A percentile compares a stretch with the other conserved stretches of the same genome.
These are phyloP conservation scores for Pythium phragmitis DNA, from an alignment of 352 stramenopile species.

Conservation along the genomic window DNA sequence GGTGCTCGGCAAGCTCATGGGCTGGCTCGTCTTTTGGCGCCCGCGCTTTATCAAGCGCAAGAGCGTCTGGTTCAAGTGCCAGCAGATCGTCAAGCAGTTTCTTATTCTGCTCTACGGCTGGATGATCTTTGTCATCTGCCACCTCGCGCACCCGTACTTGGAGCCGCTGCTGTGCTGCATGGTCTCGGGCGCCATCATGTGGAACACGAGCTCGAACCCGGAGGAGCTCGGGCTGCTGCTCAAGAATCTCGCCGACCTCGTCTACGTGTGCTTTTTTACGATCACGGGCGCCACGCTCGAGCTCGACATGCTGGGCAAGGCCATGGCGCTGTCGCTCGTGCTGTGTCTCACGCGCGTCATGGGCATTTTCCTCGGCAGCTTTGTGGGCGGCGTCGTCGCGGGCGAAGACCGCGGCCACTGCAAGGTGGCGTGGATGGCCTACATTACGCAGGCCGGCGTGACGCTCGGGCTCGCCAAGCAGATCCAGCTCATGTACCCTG, in stretches of 20 bases:
- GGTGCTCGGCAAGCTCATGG: constrained; percentile 55
- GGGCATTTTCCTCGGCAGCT: constrained; percentile 64
- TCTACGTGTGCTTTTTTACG: constrained; percentile 80
- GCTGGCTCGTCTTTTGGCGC: constrained; percentile 50
- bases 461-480: constrained; percentile 70
- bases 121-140: constrained; percentile 57
- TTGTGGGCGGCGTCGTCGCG: constrained; percentile 43
- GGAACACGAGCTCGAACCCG: constrained; percentile 53
- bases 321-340: constrained; percentile 49
- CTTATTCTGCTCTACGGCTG: constrained; percentile 64
- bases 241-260: constrained; percentile 50
- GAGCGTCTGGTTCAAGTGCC: constrained; percentile 37
- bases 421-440: constrained; percentile 71
- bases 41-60: constrained; percentile 54
- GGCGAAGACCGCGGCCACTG: constrained; percentile 44
- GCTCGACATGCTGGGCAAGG: constrained; percentile 63
- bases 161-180: constrained; percentile 70
- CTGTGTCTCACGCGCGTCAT: constrained; percentile 51
- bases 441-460: constrained; percentile 68
- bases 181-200: constrained; percentile 64
- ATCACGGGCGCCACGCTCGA: constrained; percentile 65
- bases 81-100: constrained; percentile 52
- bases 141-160: constrained; percentile 60
- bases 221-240: constrained; percentile 56
- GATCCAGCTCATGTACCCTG: constrained; percentile 67